Percentiles rank a stretch among this genome's conserved stretches.
Evolutionary conservation across 2,329 filamentous ascomycete genomes (phyloP).

Genomic region (Colletotrichum trifolii): DNA sequence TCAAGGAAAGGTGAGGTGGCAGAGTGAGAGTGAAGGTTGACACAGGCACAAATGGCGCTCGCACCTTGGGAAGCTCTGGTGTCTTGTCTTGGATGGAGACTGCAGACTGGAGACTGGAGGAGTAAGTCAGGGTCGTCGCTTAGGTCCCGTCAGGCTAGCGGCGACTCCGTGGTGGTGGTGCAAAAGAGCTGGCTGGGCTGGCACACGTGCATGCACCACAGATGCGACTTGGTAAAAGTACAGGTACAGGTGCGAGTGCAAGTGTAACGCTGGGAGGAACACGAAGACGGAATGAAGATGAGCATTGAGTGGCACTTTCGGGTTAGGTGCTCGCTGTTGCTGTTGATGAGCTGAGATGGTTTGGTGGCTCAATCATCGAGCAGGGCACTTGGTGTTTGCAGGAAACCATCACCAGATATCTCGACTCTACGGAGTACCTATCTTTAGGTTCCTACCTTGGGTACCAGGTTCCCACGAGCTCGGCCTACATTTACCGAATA

Average conservation of each 20-base stretch:
- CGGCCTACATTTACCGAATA: too few relatives aligned
- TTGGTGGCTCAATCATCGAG: too few relatives aligned
- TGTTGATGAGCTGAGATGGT: too few relatives aligned
- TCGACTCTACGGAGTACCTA: too few relatives aligned
- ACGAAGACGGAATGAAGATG: too few relatives aligned
- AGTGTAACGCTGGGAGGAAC: neutral
- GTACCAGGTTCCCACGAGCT: too few relatives aligned
- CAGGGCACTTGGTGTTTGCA: too few relatives aligned
- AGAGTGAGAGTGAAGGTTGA: slow-evolving; percentile 20
- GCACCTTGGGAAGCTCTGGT: neutral
- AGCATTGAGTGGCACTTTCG: too few relatives aligned
- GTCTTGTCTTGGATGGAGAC: neutral
- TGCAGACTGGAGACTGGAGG: neutral
- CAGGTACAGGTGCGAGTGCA: slow-evolving; percentile 5
- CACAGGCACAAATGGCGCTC: slow-evolving; percentile 21
- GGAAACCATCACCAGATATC: too few relatives aligned
- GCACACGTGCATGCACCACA: neutral
- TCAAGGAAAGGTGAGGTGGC: slow-evolving; percentile 31
- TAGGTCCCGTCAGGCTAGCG: slow-evolving; percentile 18
- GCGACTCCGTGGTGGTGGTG: slow-evolving; percentile 19
- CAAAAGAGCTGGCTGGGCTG: neutral
- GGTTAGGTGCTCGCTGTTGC: too few relatives aligned
- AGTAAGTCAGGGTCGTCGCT: slow-evolving; percentile 14
- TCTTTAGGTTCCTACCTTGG: too few relatives aligned
- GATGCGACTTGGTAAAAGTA: neutral